Evolutionary conservation across 2,329 filamentous ascomycete genomes (phyloP), one percentile per base, ranked within the genome.

Genomic region (Lachnellula cervina): DNA sequence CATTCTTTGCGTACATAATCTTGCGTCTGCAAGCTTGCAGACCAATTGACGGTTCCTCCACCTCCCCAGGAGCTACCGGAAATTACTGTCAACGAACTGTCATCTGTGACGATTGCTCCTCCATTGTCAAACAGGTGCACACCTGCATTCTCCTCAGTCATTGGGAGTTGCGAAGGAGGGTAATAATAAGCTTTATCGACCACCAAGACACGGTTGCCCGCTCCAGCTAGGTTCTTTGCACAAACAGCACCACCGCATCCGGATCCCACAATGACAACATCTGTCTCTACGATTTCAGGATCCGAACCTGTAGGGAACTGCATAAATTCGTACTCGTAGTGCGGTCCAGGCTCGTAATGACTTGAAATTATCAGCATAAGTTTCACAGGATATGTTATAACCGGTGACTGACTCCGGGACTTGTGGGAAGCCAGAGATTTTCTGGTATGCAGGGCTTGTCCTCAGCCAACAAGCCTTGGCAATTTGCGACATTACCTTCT

Each of bases 151-250:
- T 76, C 73, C 61, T 88, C 82, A 2, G 77, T 71, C 87, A 96
- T 90, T 2, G 91, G 91, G 7, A 92, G 82, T 59, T 88, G 81
- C 1, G 82, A 77, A 0, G 88, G 80, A 0, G 84, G 74, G 73
- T 88, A 93, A 68, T 94, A 82, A 69, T 92, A 90, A 1, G 82
- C 83, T 69, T 94, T 94, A 62, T 95, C 90, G 3, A 90, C 85
- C 0, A 97, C 89, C 4, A 96, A 70, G 28, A 96, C 90, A 19
- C 77, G 77, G 60, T 88, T 78, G 4, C 88, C 89, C 1, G 86
- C 88, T 70, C 91, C 86, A 9, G 91, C 83, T 1, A 96, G 74
- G 50, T 89, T 87, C 71, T 92, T 92, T 23, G 92, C 91, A 37
- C 80, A 82, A 0, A 96, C 90, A 9, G 80, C 89, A 42, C 89